Base-by-base conservation (phyloP, 306 rosid genomes). In the Vachellia pachyceras region DNA sequence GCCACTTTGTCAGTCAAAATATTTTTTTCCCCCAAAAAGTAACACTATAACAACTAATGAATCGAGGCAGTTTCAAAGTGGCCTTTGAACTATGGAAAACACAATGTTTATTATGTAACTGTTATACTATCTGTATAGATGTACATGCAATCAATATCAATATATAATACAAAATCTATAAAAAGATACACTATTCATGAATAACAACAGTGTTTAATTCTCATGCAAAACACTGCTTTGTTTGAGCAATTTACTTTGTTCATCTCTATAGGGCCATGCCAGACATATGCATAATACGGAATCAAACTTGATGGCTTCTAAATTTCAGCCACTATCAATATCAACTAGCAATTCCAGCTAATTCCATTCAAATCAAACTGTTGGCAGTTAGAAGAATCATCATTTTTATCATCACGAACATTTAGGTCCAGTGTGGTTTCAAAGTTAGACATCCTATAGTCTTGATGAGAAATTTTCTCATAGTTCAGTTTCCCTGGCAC, bases 321-420 rank as follows among this genome's bases (percentile, higher is more conserved):
- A 41, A 49, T 50, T 65, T 55, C 42, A 36, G 75, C 36, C 2
- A 17, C 60, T 39, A 12, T 5, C 20, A 69, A 18, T 46, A 17
- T 5, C 63, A 78, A 47, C 78, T 84, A 76, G 83, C 77, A 90
- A 77, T 84, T 89, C 92, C 90, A 94, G 86, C 94, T 80, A 61
- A 89, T 85, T 37, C 91, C 97, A 85, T 94, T 94, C 85, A 94
- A 86, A 84, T 94, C 98, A 50, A 94, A 85, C 69, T 88, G 93
- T 73, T 85, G 90, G 92, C 86, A 79, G 77, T 83, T 78, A 57
- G 98, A 83, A 81, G 88, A 50, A 72, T 83, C 80, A 85, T 88
- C 90, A 55, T 85, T 87, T 36, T 87, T 90, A 2, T 29, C 33
- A 80, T 88, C 87, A 54, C 69, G 87, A 13, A 88, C 82, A 81